Percentiles rank a stretch among this genome's conserved stretches.
These are phyloP conservation scores for Blastobotrys persicus DNA, from an alignment of 1,139 yeast genomes.

Conservation along the genomic window DNA sequence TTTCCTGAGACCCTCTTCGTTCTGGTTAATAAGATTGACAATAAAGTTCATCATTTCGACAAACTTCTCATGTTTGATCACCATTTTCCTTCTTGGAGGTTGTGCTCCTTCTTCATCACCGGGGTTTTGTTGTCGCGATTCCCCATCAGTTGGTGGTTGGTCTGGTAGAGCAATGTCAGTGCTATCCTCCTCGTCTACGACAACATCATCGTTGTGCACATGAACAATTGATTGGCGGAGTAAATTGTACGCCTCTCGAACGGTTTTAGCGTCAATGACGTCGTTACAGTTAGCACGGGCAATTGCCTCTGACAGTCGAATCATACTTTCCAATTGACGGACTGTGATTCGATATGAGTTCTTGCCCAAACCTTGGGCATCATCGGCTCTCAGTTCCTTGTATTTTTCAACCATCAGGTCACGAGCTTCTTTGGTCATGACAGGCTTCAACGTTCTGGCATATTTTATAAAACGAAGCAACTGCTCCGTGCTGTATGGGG, in stretches of 20 bases:
- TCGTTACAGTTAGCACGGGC: conserved; percentile 96
- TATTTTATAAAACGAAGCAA: conserved; percentile 84
- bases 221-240: conserved; percentile 88
- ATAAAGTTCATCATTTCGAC: conserved; percentile 78
- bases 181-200: conserved; percentile 56
- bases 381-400: conserved; percentile 85
- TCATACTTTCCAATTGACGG: conserved; percentile 90
- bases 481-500: conserved; percentile 89
- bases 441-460: conserved; percentile 92
- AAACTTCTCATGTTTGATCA: conserved; percentile 83
- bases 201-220: conserved; percentile 93
- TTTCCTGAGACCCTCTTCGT: conserved; percentile 62
- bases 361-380: conserved; percentile 87
- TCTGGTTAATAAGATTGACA: conserved; percentile 63
- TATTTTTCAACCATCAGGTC: conserved; percentile 74
- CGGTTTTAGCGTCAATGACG: conserved; percentile 80
- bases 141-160: conserved; percentile 22
- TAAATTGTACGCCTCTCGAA: conserved; percentile 89
- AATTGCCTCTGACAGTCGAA: conserved; percentile 91
- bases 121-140: conserved; percentile 19
- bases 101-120: conserved; percentile 16
- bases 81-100: conserved; percentile 39
- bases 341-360: conserved; percentile 90
- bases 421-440: conserved; percentile 78
- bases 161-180: conserved; percentile 14